Percentiles rank a stretch among this genome's conserved stretches.
Conservation (phyloP, 768 basidiomycete genomes). For the Phlebiopsis flavidoalba region DNA sequence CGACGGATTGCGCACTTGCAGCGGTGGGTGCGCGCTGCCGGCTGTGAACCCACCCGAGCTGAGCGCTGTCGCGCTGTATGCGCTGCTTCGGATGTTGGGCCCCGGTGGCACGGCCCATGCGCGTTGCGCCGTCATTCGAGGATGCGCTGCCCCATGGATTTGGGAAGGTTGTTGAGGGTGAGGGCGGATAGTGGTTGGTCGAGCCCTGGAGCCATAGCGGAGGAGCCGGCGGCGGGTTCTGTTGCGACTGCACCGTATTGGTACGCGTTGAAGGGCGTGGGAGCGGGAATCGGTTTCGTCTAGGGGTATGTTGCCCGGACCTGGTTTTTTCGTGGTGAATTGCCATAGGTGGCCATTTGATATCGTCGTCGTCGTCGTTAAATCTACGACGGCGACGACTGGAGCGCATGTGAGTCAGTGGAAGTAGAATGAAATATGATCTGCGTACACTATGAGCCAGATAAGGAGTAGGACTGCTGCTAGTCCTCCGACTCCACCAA, state of each 20-base stretch:
- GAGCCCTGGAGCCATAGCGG: background rate
- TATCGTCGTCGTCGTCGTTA: slow-evolving; percentile 15
- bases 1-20: background rate
- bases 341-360: background rate
- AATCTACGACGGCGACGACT: slow-evolving; percentile 10
- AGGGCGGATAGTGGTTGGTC: background rate
- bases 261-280: slow-evolving; percentile 1
- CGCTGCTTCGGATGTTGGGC: background rate
- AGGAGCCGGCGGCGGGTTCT: background rate
- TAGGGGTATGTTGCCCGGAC: background rate
- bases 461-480: slow-evolving; percentile 9
- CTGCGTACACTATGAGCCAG: slow-evolving; percentile 14
- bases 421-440: background rate
- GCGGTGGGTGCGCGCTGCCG: background rate
- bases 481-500: slow-evolving; percentile 12
- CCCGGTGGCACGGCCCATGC: background rate
- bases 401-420: background rate
- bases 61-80: background rate
- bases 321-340: slow-evolving; percentile 2
- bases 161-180: background rate
- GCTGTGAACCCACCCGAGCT: background rate
- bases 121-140: background rate
- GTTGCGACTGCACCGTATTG: background rate
- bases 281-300: background rate
- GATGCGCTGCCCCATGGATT: background rate